phyloP scores from a whole-genome alignment of 371 early-diverging fungal species.

The Mycotypha africana region DNA sequence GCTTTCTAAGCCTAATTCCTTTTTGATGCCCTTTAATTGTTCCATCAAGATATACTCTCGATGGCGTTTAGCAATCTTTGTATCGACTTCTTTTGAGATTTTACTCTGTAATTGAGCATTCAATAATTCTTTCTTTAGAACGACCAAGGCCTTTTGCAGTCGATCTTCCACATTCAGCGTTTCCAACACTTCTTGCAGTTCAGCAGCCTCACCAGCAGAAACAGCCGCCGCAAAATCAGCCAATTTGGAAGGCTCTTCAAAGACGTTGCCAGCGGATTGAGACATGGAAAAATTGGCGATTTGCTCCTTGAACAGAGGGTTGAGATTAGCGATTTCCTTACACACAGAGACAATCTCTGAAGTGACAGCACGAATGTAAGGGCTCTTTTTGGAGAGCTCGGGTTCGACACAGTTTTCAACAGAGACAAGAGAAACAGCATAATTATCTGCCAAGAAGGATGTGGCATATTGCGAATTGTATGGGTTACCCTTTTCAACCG shows the following conservation, averaged over 20 bases:
- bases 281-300: slow-evolving; percentile 93
- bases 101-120: slow-evolving; percentile 95
- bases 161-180: slow-evolving; percentile 85
- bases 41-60: slow-evolving; percentile 98
- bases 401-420: slow-evolving; percentile 85
- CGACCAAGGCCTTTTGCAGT: slow-evolving; percentile 83
- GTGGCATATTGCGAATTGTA: slow-evolving; percentile 33
- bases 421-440: slow-evolving; percentile 75
- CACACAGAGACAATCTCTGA: slow-evolving; percentile 93
- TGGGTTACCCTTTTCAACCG: background rate
- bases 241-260: slow-evolving; percentile 90
- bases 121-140: slow-evolving; percentile 94
- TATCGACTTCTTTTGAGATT: slow-evolving; percentile 94
- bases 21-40: slow-evolving; percentile 96
- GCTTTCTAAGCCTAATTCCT: slow-evolving; percentile 92
- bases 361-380: slow-evolving; percentile 88
- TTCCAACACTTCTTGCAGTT: slow-evolving; percentile 90
- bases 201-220: slow-evolving; percentile 84
- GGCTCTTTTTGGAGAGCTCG: slow-evolving; percentile 78
- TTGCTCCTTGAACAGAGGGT: slow-evolving; percentile 94
- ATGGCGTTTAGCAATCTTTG: slow-evolving; percentile 92
- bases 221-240: slow-evolving; percentile 98
- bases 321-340: slow-evolving; percentile 90
- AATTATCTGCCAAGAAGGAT: slow-evolving; percentile 59
- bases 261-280: slow-evolving; percentile 91